These are phyloP conservation scores for Phragmites australis DNA, from an alignment of 176 grass and related monocot genomes.

Conservation along the genomic window DNA sequence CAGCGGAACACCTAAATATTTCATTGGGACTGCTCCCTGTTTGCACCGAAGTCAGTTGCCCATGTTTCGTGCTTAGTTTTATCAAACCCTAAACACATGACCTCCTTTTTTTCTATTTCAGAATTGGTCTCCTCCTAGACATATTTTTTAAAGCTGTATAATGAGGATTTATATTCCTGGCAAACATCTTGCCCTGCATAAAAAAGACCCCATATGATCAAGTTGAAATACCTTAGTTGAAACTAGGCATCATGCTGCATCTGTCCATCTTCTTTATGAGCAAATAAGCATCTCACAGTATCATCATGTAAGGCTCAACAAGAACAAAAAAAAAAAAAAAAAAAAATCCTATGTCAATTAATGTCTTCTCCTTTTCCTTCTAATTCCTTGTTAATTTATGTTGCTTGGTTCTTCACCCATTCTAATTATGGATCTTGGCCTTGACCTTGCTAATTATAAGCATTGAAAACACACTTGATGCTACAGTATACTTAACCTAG, in stretches of 20 bases:
- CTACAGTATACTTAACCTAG: slow-evolving; percentile 13
- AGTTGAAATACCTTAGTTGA: slow-evolving; percentile 23
- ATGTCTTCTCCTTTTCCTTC: slow-evolving; percentile 24
- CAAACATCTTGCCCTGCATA: slow-evolving; percentile 8
- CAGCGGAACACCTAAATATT: slow-evolving; percentile 27
- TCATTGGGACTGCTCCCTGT: not conserved
- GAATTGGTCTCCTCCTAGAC: not conserved
- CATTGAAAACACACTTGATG: slow-evolving; percentile 11
- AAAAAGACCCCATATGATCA: not conserved
- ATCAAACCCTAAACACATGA: slow-evolving; percentile 1
- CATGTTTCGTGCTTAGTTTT: slow-evolving; percentile 21
- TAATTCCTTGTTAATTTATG: slow-evolving; percentile 26
- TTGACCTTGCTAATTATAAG: slow-evolving; percentile 20
- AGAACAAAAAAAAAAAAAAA: slow-evolving; percentile 4
- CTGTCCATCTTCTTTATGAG: not conserved
- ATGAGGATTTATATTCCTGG: not conserved
- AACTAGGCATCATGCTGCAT: slow-evolving; percentile 9
- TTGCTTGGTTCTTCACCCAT: slow-evolving; percentile 17
- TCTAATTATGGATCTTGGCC: slow-evolving; percentile 34
- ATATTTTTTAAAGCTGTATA: slow-evolving; percentile 7
- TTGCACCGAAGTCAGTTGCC: not conserved
- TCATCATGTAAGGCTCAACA: not conserved
- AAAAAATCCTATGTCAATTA: not conserved
- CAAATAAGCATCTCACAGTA: slow-evolving; percentile 22
- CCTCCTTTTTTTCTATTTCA: not conserved